Conservation (phyloP, 1,284 basidiomycete genomes). For the Entoloma clypeatum region DNA sequence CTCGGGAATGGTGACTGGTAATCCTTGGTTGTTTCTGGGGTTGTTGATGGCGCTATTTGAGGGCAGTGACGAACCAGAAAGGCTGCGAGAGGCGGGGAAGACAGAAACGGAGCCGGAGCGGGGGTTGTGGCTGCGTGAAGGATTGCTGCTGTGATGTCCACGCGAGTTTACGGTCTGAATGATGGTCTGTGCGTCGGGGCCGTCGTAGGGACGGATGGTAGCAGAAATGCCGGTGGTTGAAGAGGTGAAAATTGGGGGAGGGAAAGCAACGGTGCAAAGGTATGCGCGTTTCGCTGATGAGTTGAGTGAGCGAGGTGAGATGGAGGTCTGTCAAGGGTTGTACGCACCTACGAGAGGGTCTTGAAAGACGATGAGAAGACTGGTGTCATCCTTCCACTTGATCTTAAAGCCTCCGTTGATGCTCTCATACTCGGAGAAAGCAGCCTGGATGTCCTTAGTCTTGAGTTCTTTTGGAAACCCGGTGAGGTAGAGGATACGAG, state of each 20-base stretch:
- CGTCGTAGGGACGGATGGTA: slow-evolving; percentile 87
- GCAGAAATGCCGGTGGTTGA: slow-evolving; percentile 52
- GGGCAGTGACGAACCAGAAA: slow-evolving; percentile 32
- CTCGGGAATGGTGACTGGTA: slow-evolving; percentile 49
- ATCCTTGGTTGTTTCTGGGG: slow-evolving; percentile 36
- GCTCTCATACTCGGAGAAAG: slow-evolving; percentile 89
- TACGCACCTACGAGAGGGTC: slow-evolving; percentile 78
- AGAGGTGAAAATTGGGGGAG: slow-evolving; percentile 68
- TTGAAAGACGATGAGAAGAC: slow-evolving; percentile 91
- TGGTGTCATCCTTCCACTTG: slow-evolving; percentile 98
- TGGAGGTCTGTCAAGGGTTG: slow-evolving; percentile 5
- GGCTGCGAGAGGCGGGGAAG: slow-evolving; percentile 47
- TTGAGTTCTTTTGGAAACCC: slow-evolving; percentile 95
- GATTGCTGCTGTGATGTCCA: slow-evolving; percentile 55
- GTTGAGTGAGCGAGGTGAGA: slow-evolving; percentile 17
- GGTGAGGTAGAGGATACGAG: slow-evolving; percentile 87
- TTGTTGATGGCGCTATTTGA: slow-evolving; percentile 38
- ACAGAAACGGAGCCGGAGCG: slow-evolving; percentile 69
- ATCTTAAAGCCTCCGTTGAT: slow-evolving; percentile 93
- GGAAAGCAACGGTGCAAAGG: slow-evolving; percentile 79
- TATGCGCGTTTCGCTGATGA: slow-evolving; percentile 81
- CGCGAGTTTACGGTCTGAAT: slow-evolving; percentile 85
- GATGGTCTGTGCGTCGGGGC: slow-evolving; percentile 86
- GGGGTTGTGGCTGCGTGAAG: slow-evolving; percentile 63
- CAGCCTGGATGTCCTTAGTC: slow-evolving; percentile 91